phyloP scores from a whole-genome alignment of 371 early-diverging fungal genomes.

The Rhizopus delemar region DNA sequence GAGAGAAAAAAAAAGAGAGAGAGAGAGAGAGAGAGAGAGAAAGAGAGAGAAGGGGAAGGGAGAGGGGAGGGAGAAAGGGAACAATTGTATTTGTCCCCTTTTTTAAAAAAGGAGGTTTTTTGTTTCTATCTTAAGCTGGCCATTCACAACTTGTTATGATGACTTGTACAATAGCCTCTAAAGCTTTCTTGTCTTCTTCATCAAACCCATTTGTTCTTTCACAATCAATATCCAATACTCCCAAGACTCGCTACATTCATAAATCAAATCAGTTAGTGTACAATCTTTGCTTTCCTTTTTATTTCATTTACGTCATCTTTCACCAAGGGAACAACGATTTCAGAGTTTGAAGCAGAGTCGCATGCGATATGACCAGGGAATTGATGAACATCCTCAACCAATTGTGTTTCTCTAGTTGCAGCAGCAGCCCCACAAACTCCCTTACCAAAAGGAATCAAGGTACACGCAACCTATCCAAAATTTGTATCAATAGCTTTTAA shows the following conservation, averaged over 20 bases:
- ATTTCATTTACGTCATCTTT: constrained; percentile 45
- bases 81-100: background rate
- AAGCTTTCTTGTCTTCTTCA: constrained; percentile 69
- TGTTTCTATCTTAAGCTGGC: constrained; percentile 21
- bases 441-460: constrained; percentile 75
- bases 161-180: constrained; percentile 69
- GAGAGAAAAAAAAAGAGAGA: background rate
- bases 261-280: background rate
- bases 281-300: background rate
- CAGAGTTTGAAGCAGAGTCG: constrained; percentile 84
- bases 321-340: constrained; percentile 87
- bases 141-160: constrained; percentile 68
- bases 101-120: background rate
- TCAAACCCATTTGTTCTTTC: constrained; percentile 74
- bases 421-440: constrained; percentile 93
- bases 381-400: constrained; percentile 79
- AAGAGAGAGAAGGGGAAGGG: background rate
- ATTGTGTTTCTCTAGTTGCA: constrained; percentile 44
- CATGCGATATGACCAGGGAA: constrained; percentile 94
- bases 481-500: background rate
- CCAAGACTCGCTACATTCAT: constrained; percentile 56
- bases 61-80: background rate
- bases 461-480: constrained; percentile 70
- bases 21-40: background rate
- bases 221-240: constrained; percentile 89